Evolutionary conservation across 129 eudicot genomes (phyloP).

Genomic region (Flaveria robusta): DNA sequence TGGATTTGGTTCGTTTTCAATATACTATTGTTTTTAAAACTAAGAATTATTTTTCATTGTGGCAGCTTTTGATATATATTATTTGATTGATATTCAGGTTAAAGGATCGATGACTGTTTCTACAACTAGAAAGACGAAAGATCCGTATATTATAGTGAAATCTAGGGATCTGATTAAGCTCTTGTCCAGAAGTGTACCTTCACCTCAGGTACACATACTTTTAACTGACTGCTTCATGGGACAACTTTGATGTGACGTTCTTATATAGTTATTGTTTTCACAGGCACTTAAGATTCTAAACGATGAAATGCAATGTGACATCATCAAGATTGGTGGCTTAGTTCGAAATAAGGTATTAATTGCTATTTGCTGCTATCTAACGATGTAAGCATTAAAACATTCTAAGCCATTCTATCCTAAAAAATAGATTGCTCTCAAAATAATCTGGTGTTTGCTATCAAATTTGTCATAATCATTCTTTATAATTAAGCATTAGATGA

Average conservation of each 20-base stretch:
- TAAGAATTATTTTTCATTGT: constrained; percentile 9
- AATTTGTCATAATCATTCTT: neutral
- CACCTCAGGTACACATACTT: constrained; percentile 60
- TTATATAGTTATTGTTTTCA: constrained; percentile 24
- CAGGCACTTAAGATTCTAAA: constrained; percentile 86
- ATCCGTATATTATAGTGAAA: constrained; percentile 87
- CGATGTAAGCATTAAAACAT: neutral
- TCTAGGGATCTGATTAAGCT: constrained; percentile 91
- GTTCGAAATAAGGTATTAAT: constrained; percentile 28
- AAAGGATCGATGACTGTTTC: constrained; percentile 91
- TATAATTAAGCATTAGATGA: neutral
- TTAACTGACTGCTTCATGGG: neutral
- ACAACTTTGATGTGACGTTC: constrained; percentile 21
- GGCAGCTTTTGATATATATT: constrained; percentile 9
- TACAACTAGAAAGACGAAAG: constrained; percentile 82
- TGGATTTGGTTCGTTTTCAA: constrained; percentile 70
- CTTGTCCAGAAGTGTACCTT: constrained; percentile 95
- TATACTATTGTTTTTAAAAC: neutral
- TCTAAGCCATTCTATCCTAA: neutral
- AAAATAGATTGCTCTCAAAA: neutral
- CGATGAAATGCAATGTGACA: constrained; percentile 99
- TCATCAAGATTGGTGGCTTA: constrained; percentile 67
- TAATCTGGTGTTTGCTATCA: neutral
- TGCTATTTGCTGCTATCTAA: neutral
- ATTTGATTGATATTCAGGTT: constrained; percentile 43